phyloP scores from a whole-genome alignment of 495 filamentous ascomycete species.

The Rusavskia elegans region DNA sequence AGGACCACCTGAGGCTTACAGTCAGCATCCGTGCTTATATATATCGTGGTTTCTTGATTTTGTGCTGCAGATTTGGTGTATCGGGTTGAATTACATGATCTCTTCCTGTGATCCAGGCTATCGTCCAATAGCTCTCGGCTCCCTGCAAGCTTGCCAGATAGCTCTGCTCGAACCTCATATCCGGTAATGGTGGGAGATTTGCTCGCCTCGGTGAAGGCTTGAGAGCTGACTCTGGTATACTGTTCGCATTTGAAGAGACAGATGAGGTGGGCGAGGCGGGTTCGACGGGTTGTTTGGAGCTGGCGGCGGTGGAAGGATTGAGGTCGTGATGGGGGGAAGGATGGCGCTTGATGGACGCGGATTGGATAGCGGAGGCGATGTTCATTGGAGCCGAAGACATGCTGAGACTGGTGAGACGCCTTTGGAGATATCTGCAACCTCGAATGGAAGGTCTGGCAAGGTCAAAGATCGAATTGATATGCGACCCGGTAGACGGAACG shows the following conservation, averaged over 20 bases:
- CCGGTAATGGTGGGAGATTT: conserved; percentile 70
- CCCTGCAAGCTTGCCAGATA: conserved; percentile 72
- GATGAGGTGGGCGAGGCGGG: conserved; percentile 16
- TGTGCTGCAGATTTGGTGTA: no score
- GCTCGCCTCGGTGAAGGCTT: conserved; percentile 33
- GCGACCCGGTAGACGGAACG: no score
- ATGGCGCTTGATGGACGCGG: conserved; percentile 52
- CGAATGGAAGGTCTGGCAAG: no score
- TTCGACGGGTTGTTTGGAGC: conserved; percentile 27
- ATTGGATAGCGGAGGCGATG: conserved; percentile 61
- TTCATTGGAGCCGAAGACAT: conserved; percentile 21
- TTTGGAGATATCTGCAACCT: no score
- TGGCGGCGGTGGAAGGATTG: conserved; percentile 61
- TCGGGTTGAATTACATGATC: conserved; percentile 51
- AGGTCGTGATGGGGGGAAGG: conserved; percentile 61
- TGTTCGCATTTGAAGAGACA: conserved; percentile 25
- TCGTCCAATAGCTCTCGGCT: conserved; percentile 58
- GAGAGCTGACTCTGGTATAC: conserved; percentile 41
- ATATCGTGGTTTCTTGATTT: no score
- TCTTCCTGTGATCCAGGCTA: conserved; percentile 68
- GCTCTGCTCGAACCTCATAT: conserved; percentile 93
- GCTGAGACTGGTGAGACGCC: no score
- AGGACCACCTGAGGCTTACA: conserved; percentile 50
- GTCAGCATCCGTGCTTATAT: not conserved
- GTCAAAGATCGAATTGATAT: no score